Conservation (phyloP, 106 monocot species). For the Platanthera zijinensis region DNA sequence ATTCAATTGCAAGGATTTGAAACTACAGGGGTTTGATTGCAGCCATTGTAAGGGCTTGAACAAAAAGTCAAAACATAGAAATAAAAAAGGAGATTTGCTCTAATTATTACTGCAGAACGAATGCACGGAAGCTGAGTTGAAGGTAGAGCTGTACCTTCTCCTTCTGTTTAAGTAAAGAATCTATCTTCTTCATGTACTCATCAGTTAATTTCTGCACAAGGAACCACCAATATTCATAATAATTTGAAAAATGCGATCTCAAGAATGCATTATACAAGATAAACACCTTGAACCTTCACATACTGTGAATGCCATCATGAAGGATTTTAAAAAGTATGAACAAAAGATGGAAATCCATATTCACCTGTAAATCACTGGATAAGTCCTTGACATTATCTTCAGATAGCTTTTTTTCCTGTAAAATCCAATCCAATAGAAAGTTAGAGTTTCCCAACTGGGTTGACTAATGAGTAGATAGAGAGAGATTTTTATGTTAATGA, state of each 20-base stretch:
- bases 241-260: background rate
- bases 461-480: too few relatives aligned
- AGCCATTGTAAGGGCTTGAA: too few relatives aligned
- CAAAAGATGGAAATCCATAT: background rate
- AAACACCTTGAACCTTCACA: background rate
- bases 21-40: too few relatives aligned
- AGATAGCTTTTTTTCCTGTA: conserved; percentile 95
- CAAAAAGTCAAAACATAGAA: too few relatives aligned
- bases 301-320: background rate
- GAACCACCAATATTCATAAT: conserved; percentile 1
- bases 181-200: conserved; percentile 89
- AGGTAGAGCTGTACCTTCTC: conserved; percentile 57
- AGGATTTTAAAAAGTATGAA: background rate
- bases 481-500: too few relatives aligned
- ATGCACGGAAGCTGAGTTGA: background rate
- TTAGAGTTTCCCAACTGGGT: too few relatives aligned
- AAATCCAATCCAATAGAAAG: conserved; percentile 6
- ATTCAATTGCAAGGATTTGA: too few relatives aligned
- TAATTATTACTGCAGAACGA: background rate
- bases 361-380: conserved; percentile 84
- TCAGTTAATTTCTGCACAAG: conserved; percentile 83
- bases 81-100: background rate
- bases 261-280: conserved; percentile 1
- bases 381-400: conserved; percentile 98
- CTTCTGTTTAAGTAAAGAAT: conserved; percentile 73